A percentile compares a stretch with the other conserved stretches of the same genome.
Evolutionary conservation across 2,329 filamentous ascomycete species (phyloP).

Genomic region (Elsinoe australis): DNA sequence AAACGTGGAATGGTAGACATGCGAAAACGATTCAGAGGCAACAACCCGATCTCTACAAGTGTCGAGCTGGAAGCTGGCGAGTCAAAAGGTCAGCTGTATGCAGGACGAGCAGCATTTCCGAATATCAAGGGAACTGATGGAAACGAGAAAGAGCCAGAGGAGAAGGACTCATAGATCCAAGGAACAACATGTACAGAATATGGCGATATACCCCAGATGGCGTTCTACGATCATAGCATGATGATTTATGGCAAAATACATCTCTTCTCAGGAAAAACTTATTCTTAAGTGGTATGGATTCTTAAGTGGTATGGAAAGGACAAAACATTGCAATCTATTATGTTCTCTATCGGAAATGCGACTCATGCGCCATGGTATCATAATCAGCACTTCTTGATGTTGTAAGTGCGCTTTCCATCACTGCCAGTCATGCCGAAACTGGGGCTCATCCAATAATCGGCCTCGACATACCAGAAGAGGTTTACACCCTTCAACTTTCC

Average conservation of each 20-base stretch:
- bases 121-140: constrained; percentile 26
- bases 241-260: too few relatives aligned
- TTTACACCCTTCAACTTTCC: constrained; percentile 10
- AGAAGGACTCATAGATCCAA: constrained; percentile 23
- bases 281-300: neutral
- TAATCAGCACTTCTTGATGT: constrained; percentile 1
- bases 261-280: too few relatives aligned
- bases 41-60: constrained; percentile 69
- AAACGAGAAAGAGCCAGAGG: constrained; percentile 26
- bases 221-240: too few relatives aligned
- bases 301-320: neutral
- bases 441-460: constrained; percentile 13
- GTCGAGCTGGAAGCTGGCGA: constrained; percentile 52
- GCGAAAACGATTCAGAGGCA: constrained; percentile 95
- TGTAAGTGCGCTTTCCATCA: constrained; percentile 13
- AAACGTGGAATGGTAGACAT: constrained; percentile 96
- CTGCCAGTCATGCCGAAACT: constrained; percentile 14
- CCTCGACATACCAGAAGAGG: constrained; percentile 16
- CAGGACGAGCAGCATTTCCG: constrained; percentile 48
- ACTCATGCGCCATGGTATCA: too few relatives aligned
- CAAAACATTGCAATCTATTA: too few relatives aligned
- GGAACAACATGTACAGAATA: neutral
- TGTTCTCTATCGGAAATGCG: too few relatives aligned
- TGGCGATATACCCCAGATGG: too few relatives aligned
- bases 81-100: constrained; percentile 62